phyloP scores from a whole-genome alignment of 805 yeast genomes.

The Metschnikowia bowlesiae region DNA sequence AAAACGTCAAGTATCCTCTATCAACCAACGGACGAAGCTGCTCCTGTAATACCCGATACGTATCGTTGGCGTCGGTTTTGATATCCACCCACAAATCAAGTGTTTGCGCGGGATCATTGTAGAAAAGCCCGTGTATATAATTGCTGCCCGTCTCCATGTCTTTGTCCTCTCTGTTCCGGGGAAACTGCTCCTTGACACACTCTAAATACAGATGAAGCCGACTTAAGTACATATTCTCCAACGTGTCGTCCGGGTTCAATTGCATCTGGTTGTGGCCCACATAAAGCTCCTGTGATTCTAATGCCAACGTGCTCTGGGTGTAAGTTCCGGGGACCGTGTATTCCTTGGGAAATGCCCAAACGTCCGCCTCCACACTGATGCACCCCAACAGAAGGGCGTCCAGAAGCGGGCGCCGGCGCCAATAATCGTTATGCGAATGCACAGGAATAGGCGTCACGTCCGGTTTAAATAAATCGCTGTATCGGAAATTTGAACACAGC shows the following conservation, averaged over 20 bases:
- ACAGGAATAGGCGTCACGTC: constrained; percentile 41
- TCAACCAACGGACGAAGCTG: constrained; percentile 46
- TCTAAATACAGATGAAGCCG: constrained; percentile 48
- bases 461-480: constrained; percentile 27
- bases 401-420: constrained; percentile 54
- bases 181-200: constrained; percentile 38
- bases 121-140: constrained; percentile 26
- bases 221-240: constrained; percentile 48
- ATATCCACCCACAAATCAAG: constrained; percentile 61
- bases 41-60: constrained; percentile 43
- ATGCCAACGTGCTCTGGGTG: constrained; percentile 19
- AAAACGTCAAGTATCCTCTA: constrained; percentile 48
- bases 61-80: constrained; percentile 48
- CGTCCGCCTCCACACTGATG: constrained; percentile 62
- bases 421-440: constrained; percentile 70
- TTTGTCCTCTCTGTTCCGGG: background rate
- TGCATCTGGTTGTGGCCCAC: constrained; percentile 60
- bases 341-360: constrained; percentile 45
- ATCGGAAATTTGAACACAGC: background rate
- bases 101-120: constrained; percentile 47
- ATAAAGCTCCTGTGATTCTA: constrained; percentile 35
- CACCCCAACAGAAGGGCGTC: constrained; percentile 56
- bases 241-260: constrained; percentile 42
- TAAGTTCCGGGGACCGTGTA: constrained; percentile 27
- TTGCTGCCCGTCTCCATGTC: constrained; percentile 6